A percentile compares a stretch with the other conserved stretches of the same genome.
These are phyloP conservation scores for Arctostaphylos glauca DNA, from an alignment of 148 eudicot genomes.

Conservation along the genomic window DNA sequence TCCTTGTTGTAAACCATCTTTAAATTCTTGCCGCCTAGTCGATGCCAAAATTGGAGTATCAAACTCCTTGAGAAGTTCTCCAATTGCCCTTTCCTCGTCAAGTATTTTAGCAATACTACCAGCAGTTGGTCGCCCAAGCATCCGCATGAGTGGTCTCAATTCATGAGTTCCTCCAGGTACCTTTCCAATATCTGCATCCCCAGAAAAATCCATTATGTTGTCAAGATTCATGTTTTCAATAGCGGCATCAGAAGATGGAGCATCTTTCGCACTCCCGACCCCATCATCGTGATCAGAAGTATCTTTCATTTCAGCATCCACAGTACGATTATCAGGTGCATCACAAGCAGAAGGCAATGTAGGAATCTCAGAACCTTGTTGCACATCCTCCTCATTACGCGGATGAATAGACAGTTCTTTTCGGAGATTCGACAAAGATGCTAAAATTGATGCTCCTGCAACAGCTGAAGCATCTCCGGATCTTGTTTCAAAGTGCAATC, in stretches of 20 bases:
- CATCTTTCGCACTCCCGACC: constrained; percentile 43
- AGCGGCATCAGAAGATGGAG: constrained; percentile 32
- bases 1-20: constrained; percentile 52
- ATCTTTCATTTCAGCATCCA: constrained; percentile 64
- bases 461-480: constrained; percentile 64
- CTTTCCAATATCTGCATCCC: constrained; percentile 49
- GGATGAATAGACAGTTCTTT: constrained; percentile 69
- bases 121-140: constrained; percentile 47
- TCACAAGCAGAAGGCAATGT: constrained; percentile 43
- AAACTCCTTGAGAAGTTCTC: constrained; percentile 47
- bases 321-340: constrained; percentile 50
- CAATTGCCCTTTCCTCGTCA: constrained; percentile 49
- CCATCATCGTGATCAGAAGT: constrained; percentile 45
- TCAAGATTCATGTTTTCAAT: constrained; percentile 49
- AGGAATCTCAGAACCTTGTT: constrained; percentile 49
- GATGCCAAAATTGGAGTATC: constrained; percentile 43
- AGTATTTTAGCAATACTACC: constrained; percentile 51
- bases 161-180: constrained; percentile 36
- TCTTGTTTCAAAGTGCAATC: constrained; percentile 49
- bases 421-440: constrained; percentile 53
- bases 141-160: constrained; percentile 47
- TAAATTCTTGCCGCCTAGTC: constrained; percentile 58
- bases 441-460: constrained; percentile 78
- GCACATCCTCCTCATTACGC: constrained; percentile 48
- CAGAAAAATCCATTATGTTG: constrained; percentile 30